These are phyloP conservation scores for Carex sylvatica DNA, from an alignment of 202 grass and related monocot species.

Conservation along the genomic window DNA sequence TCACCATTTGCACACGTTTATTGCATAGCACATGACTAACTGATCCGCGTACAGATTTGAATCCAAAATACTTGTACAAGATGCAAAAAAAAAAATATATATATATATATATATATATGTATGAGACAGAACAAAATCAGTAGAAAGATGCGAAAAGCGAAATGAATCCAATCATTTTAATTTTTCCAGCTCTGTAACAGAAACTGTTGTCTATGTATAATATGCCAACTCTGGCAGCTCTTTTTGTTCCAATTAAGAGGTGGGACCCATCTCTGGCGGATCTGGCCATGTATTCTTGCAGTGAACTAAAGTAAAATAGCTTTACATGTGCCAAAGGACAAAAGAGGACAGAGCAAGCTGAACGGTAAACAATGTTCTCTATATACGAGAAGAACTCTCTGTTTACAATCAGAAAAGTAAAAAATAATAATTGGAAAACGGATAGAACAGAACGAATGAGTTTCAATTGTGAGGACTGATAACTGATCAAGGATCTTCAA, in stretches of 20 bases:
- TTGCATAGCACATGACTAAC: not conserved
- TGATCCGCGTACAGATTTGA: not conserved
- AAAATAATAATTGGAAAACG: not conserved
- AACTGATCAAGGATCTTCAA: not conserved
- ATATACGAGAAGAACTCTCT: slow-evolving; percentile 19
- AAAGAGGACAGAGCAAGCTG: not conserved
- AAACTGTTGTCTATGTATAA: not conserved
- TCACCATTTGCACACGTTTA: not conserved
- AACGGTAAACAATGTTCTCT: slow-evolving; percentile 9
- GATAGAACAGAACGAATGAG: not conserved
- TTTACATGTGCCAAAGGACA: slow-evolving; percentile 20
- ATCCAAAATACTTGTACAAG: not conserved
- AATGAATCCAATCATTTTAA: not conserved
- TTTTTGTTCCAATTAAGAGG: not conserved
- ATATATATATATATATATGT: not conserved
- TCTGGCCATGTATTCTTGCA: not conserved
- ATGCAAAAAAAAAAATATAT: not conserved
- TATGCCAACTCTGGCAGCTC: not conserved
- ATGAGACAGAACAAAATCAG: not conserved
- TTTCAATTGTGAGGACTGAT: not conserved
- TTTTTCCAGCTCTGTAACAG: no score
- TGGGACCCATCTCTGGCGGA: not conserved
- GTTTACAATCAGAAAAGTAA: not conserved
- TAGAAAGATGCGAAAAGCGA: not conserved
- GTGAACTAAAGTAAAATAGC: slow-evolving; percentile 7